A percentile compares a stretch with the other conserved stretches of the same genome.
Evolutionary conservation across 2,329 filamentous ascomycete species (phyloP).

Genomic region (Whalleya microplaca): DNA sequence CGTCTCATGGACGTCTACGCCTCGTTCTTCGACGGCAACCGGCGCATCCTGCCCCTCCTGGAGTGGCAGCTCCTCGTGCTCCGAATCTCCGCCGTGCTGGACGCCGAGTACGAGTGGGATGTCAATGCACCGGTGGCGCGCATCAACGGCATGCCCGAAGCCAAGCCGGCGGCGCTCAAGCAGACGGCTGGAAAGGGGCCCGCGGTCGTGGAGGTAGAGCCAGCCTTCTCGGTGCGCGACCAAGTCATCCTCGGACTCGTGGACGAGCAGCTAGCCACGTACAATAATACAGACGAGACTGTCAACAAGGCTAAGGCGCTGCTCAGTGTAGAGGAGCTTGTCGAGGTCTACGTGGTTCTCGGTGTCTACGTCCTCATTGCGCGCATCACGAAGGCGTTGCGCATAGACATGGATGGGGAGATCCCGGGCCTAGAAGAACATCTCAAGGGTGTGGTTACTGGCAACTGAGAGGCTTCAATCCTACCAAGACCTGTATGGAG

Average conservation of each 20-base stretch:
- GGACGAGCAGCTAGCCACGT: slow-evolving; percentile 17
- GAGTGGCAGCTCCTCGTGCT: slow-evolving; percentile 31
- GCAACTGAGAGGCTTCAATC: slow-evolving; percentile 21
- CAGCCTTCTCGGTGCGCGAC: slow-evolving; percentile 18
- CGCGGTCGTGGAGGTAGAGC: not conserved
- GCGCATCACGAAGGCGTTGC: slow-evolving; percentile 22
- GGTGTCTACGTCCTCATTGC: slow-evolving; percentile 24
- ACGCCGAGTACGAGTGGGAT: slow-evolving; percentile 30
- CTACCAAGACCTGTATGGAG: no score
- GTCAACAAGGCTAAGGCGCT: slow-evolving; percentile 16
- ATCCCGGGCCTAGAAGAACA: slow-evolving; percentile 34
- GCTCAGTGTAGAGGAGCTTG: slow-evolving; percentile 22
- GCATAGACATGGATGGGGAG: slow-evolving; percentile 32
- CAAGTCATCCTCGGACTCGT: slow-evolving; percentile 16
- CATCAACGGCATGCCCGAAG: slow-evolving; percentile 18
- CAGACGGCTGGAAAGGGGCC: not conserved
- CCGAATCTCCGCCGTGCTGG: slow-evolving; percentile 26
- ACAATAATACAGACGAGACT: slow-evolving; percentile 13
- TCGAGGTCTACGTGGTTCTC: slow-evolving; percentile 25
- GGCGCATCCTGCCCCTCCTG: slow-evolving; percentile 17
- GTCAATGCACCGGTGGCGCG: slow-evolving; percentile 30
- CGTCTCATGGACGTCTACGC: slow-evolving; percentile 17
- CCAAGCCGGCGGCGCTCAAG: slow-evolving; percentile 17
- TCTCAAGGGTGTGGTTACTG: slow-evolving; percentile 37
- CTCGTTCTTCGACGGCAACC: slow-evolving; percentile 11